A percentile compares a stretch with the other conserved stretches of the same genome.
phyloP scores from a whole-genome alignment of 192 early-diverging fungal species.

The Coemansia asiatica region DNA sequence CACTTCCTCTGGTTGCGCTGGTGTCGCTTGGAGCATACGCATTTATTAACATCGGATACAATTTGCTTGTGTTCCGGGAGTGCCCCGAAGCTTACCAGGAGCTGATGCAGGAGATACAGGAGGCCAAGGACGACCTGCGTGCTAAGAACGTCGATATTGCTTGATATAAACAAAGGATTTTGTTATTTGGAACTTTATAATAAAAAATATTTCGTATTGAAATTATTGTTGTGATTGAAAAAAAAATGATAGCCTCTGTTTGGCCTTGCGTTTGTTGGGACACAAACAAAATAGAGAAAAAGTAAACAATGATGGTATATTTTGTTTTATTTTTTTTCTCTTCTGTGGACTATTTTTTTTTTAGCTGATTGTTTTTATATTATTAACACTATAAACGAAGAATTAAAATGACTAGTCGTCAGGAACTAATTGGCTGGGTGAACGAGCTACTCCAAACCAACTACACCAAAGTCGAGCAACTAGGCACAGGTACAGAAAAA shows the following conservation, averaged over 20 bases:
- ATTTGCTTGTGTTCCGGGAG: constrained; percentile 85
- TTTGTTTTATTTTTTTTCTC: no score
- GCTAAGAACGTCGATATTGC: constrained; percentile 62
- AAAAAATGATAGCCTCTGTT: no score
- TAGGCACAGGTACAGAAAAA: constrained; percentile 72
- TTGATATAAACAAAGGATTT: neutral
- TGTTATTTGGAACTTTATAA: no score
- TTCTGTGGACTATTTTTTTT: no score
- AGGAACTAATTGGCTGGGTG: constrained; percentile 91
- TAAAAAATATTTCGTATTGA: no score
- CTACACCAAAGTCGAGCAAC: constrained; percentile 94
- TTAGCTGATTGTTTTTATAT: constrained; percentile 1
- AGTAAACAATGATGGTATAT: no score
- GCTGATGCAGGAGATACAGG: constrained; percentile 79
- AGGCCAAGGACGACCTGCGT: constrained; percentile 78
- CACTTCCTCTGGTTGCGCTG: constrained; percentile 50
- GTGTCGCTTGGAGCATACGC: constrained; percentile 90
- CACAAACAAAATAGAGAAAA: no score
- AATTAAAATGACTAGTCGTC: constrained; percentile 53
- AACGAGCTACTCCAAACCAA: constrained; percentile 89
- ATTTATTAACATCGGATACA: constrained; percentile 82
- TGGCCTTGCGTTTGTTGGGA: no score
- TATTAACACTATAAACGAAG: constrained; percentile 2
- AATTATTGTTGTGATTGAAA: no score
- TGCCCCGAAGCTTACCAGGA: constrained; percentile 87